Base-by-base conservation (phyloP, 1,139 yeast species). In the Tardiomyces blankii region DNA sequence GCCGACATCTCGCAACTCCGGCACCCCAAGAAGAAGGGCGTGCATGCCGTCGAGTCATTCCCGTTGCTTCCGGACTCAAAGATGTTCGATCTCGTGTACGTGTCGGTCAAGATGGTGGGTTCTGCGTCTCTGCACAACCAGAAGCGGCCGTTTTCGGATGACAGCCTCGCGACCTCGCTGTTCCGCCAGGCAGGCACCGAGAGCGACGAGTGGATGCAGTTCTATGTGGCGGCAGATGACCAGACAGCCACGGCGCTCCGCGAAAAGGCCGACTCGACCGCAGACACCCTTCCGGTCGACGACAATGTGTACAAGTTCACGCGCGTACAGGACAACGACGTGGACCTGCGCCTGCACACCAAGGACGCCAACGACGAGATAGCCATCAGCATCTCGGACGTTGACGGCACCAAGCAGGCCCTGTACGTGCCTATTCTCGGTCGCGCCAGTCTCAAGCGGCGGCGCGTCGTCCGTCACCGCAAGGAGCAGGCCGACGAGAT, bases 11-110 rank as follows among this genome's bases (percentile, higher is more conserved):
- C 60, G 1, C 46, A 54, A 6, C 67, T 88, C 50, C 74, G 67
- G 54, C 97, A 91, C 65, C 97, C 98, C 39, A 73, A 75, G 38
- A 86, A 81, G 67, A 83, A 76, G 60, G 71, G 77, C 47, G 67
- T 87, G 48, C 80, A 74, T 48, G 95, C 96, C 0, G 88, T 82
- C 25, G 75, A 73, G 50, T 73, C 89, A 1, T 85, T 88, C 86
- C 82, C 84, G 35, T 68, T 91, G 33, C 68, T 89, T 51, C 98
- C 98, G 2, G 97, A 91, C 63, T 80, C 94, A 16, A 80, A 93
- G 18, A 77, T 84, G 74, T 73, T 87, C 75, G 97, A 91, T 64
- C 78, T 85, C 54, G 77, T 74, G 48, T 86, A 77, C 60, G 69
- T 81, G 57, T 73, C 82, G 25, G 74, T 91, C 46, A 85, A 83